Base-by-base conservation (phyloP, 306 rosid genomes). In the Sechiopsis laciniata region DNA sequence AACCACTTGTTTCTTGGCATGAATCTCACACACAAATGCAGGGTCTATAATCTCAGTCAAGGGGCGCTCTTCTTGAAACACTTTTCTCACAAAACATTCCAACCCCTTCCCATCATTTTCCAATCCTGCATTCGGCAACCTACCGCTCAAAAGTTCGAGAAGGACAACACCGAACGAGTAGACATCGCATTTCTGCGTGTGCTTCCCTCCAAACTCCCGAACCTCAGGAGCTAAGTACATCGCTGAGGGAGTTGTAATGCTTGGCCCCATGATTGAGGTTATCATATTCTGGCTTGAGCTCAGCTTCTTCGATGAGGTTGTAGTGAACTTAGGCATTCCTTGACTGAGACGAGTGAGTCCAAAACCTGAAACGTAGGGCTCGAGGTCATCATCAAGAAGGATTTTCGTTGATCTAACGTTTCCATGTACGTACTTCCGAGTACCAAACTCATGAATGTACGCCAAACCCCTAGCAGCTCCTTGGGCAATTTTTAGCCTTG, bases 131-230 rank as follows among this genome's bases (percentile, higher is more conserved):
- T 85, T 88, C 1, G 91, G 87, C 52, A 81, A 37, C 77, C 78
- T 75, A 24, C 95, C 91, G 0, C 92, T 87, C 63, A 88, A 71
- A 63, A 87, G 85, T 78, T 89, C 93, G 52, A 87, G 40, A 3
- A 91, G 85, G 74, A 91, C 84, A 17, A 88, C 50, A 4, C 97
- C 93, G 8, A 87, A 87, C 5, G 96, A 82, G 71, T 84, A 89
- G 19, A 91, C 92, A 46, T 91, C 92, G 26, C 91, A 85, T 83
- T 89, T 91, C 78, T 86, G 91, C n/a, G 90, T 83, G 81, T 82
- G 83, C 79, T 86, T 91, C 73, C 83, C 83, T 68, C 91, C 82
- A 50, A 79, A 64, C 3, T 76, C 77, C 53, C 84, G 80, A 62
- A 75, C 84, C 81, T 89, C 97, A 0, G 93, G 97, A 0, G 96